These are phyloP conservation scores for Termitomyces sp. DNA, from an alignment of 768 basidiomycete species.

Conservation along the genomic window DNA sequence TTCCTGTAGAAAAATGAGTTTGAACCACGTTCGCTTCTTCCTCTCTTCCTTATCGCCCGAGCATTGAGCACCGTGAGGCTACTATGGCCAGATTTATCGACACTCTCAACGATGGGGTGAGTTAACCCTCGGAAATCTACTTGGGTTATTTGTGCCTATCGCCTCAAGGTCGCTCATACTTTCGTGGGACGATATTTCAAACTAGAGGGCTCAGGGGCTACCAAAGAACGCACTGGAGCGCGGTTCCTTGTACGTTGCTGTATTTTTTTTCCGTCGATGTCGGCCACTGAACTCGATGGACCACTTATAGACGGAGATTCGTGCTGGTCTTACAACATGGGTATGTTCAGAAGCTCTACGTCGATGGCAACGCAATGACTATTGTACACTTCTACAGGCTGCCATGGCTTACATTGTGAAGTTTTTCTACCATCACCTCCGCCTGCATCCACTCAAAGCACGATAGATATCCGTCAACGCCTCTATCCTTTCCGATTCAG, in stretches of 20 bases:
- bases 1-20: constrained; percentile 1
- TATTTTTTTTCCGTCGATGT: constrained; percentile 6
- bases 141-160: neutral
- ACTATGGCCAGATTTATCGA: constrained; percentile 19
- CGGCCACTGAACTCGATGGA: neutral
- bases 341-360: constrained; percentile 32
- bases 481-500: constrained; percentile 67
- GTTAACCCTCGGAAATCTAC: neutral
- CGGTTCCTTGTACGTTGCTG: constrained; percentile 42
- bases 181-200: constrained; percentile 63
- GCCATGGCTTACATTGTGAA: constrained; percentile 83
- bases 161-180: constrained; percentile 37
- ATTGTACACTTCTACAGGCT: constrained; percentile 34
- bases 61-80: constrained; percentile 4
- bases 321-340: constrained; percentile 80
- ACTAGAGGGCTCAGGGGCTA: constrained; percentile 66
- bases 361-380: neutral
- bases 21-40: neutral
- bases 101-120: constrained; percentile 25
- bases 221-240: constrained; percentile 57
- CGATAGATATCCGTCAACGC: constrained; percentile 81
- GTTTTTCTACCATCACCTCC: neutral
- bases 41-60: neutral
- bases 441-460: neutral
- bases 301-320: constrained; percentile 59